These are phyloP conservation scores for Astragalus membranaceus DNA, from an alignment of 306 rosid genomes.

Conservation along the genomic window DNA sequence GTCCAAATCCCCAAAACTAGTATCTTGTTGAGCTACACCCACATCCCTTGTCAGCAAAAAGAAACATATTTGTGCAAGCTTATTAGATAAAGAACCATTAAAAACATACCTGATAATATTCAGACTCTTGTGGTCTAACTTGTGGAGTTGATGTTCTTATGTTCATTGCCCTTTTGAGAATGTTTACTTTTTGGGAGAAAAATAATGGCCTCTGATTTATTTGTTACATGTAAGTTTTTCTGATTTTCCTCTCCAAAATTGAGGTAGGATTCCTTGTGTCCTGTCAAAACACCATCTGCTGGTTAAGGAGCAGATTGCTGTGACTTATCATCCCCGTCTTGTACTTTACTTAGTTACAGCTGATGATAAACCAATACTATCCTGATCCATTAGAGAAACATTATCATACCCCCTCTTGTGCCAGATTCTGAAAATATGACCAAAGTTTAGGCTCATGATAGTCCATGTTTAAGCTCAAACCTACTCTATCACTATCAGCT, in stretches of 20 bases:
- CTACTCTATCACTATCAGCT: constrained; percentile 77
- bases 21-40: constrained; percentile 50
- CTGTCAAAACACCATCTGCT: constrained; percentile 30
- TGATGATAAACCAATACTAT: constrained; percentile 47
- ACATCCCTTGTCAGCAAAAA: constrained; percentile 32
- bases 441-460: constrained; percentile 76
- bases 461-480: constrained; percentile 71
- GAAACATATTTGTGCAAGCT: not conserved
- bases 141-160: constrained; percentile 40
- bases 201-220: constrained; percentile 26
- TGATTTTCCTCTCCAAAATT: constrained; percentile 41
- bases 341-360: constrained; percentile 31
- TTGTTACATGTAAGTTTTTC: constrained; percentile 37
- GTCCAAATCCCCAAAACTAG: constrained; percentile 54
- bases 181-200: constrained; percentile 42
- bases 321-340: constrained; percentile 36
- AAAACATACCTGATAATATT: constrained; percentile 61
- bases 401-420: constrained; percentile 68
- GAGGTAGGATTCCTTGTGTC: constrained; percentile 35
- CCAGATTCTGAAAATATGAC: constrained; percentile 86
- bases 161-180: constrained; percentile 52
- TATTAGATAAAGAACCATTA: constrained; percentile 6
- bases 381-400: constrained; percentile 76
- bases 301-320: constrained; percentile 38
- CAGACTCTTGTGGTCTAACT: constrained; percentile 46